Base-by-base conservation (phyloP, 1,284 basidiomycete species). In the Irpex lacteus region DNA sequence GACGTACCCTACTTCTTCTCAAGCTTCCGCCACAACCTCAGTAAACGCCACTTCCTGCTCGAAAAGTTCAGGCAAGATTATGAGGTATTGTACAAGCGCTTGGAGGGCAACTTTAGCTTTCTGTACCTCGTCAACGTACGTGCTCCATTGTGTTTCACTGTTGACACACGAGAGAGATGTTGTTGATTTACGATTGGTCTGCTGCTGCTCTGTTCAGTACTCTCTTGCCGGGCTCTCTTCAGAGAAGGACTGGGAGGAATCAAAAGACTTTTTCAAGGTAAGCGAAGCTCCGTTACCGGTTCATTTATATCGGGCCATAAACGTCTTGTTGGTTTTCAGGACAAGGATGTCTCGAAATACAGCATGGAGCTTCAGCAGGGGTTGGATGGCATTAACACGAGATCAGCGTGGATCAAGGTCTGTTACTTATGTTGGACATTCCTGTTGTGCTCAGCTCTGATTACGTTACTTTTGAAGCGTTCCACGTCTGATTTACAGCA, bases 251-350 rank as follows among this genome's bases (percentile, higher is more conserved):
- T 82, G 86, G 18, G 75, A 85, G 60, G 80, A 80, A 5, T 82
- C 88, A 34, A 84, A 87, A 63, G 80, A 74, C 2, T 95, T 92
- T 80, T 91, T 90, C 76, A 82, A 86, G 80, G 85, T 84, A 70
- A 58, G 53, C n/a, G 32, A 9, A 60, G 3, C n/a, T 19, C 13
- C 15, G 18, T 47, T 49, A 8, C n/a, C 47, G 5, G 26, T 50
- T 11, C 7, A 50, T 13, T 9, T 38, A 40, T 6, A 19, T 5
- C 8, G 50, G 21, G 36, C 5, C 5, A 5, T 15, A 37, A 21
- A 18, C 2, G 19, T 37, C 2, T 49, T n/a, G 15, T 19, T 21
- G 11, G 47, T 6, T 36, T 9, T 38, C 64, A 87, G 85, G 77
- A 77, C 72, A 88, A 85, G 74, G 86, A 91, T 70, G 84, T 78